These are phyloP conservation scores for Paraglomus occultum DNA, from an alignment of 192 early-diverging fungal genomes.

Conservation along the genomic window DNA sequence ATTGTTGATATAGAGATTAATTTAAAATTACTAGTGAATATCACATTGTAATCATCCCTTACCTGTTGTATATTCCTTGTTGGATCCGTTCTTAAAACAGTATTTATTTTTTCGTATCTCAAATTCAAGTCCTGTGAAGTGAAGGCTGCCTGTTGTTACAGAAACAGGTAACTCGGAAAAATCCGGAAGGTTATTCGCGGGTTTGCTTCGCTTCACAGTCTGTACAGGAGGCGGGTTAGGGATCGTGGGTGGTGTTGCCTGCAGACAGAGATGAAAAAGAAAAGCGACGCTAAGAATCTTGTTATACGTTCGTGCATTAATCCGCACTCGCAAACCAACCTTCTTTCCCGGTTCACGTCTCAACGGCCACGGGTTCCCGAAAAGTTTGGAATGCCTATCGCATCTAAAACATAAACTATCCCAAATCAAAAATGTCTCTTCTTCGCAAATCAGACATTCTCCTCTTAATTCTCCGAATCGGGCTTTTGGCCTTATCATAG, in stretches of 20 bases:
- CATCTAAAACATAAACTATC: slow-evolving; percentile 5
- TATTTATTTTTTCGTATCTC: too few species aligned
- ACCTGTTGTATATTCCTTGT: too few species aligned
- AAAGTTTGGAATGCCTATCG: neutral
- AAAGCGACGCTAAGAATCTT: neutral
- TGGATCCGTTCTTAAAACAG: too few species aligned
- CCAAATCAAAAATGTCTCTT: neutral
- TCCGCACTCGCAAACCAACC: neutral
- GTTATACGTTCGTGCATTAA: neutral
- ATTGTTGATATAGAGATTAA: neutral
- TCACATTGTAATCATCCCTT: neutral
- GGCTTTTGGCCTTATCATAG: neutral
- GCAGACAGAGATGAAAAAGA: neutral
- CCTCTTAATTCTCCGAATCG: neutral
- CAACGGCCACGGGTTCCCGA: neutral
- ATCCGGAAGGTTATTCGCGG: neutral
- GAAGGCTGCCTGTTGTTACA: too few species aligned
- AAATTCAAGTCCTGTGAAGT: too few species aligned
- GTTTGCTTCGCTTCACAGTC: neutral
- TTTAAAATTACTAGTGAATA: too few species aligned
- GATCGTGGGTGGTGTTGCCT: neutral
- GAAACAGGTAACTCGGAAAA: too few species aligned
- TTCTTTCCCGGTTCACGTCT: neutral
- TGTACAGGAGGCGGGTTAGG: neutral
- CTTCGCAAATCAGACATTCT: neutral